Evolutionary conservation across 108 stramenopile species (phyloP).

Genomic region (Cylindrotheca fusiformis): DNA sequence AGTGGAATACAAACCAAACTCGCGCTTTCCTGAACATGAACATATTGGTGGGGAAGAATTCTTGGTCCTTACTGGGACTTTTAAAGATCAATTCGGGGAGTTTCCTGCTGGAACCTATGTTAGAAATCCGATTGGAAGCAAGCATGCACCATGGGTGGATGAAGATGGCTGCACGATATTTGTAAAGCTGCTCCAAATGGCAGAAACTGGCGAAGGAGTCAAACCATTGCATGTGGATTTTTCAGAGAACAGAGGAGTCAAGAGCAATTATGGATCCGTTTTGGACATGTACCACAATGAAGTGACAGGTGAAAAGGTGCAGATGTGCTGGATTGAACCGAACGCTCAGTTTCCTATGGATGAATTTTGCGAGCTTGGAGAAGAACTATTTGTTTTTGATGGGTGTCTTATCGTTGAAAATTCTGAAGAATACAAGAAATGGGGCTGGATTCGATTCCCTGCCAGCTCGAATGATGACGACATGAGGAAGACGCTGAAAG

Average conservation of each 20-base stretch:
- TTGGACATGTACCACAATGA: slow-evolving; percentile 33
- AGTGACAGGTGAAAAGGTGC: slow-evolving; percentile 29
- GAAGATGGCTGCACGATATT: slow-evolving; percentile 48
- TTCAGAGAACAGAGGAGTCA: slow-evolving; percentile 10
- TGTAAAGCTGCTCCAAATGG: slow-evolving; percentile 44
- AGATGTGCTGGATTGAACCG: slow-evolving; percentile 26
- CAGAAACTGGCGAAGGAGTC: slow-evolving; percentile 36
- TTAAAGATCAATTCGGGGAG: slow-evolving; percentile 40
- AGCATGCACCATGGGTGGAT: slow-evolving; percentile 41
- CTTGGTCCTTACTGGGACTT: slow-evolving; percentile 40
- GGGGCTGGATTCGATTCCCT: slow-evolving; percentile 42
- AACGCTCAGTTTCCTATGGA: slow-evolving; percentile 13
- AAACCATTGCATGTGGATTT: slow-evolving; percentile 25
- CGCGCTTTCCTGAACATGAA: slow-evolving; percentile 38
- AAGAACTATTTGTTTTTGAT: slow-evolving; percentile 33
- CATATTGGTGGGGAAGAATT: slow-evolving; percentile 55
- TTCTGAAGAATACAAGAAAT: slow-evolving; percentile 21
- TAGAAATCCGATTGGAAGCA: slow-evolving; percentile 37
- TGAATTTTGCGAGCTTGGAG: slow-evolving; percentile 13
- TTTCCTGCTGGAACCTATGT: slow-evolving; percentile 45
- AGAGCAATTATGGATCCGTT: slow-evolving; percentile 18
- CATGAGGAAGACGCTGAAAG: slow-evolving; percentile 13
- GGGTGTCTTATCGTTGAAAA: slow-evolving; percentile 10
- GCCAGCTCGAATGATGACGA: slow-evolving; percentile 1
- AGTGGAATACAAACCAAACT: slow-evolving; percentile 41